Percentiles rank a stretch among this genome's conserved stretches.
Conservation (phyloP, 2,329 filamentous ascomycete genomes). For the Ophiocordyceps camponoti-floridani region DNA sequence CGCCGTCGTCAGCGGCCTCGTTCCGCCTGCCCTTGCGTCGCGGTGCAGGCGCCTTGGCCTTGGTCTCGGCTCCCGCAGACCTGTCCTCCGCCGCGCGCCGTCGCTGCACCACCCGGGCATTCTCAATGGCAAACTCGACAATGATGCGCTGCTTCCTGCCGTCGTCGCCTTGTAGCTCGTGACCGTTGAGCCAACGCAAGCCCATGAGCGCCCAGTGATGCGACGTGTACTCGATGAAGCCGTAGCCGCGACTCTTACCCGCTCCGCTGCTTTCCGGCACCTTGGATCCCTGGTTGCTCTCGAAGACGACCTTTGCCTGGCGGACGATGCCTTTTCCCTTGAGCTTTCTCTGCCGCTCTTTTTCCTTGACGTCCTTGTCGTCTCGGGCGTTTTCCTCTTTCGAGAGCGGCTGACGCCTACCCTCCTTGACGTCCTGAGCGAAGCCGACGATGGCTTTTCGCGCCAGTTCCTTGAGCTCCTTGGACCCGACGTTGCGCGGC, state of each 20-base stretch:
- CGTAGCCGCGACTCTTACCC: constrained; percentile 79
- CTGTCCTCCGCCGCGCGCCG: constrained; percentile 26
- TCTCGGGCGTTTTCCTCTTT: constrained; percentile 75
- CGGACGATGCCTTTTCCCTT: constrained; percentile 77
- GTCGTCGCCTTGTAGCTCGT: constrained; percentile 34
- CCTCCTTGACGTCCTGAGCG: constrained; percentile 70
- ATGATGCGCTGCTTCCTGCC: constrained; percentile 82
- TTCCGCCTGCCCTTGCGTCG: background rate
- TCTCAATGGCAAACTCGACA: constrained; percentile 96
- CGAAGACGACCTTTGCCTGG: constrained; percentile 90
- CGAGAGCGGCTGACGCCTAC: constrained; percentile 60
- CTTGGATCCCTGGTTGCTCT: constrained; percentile 72
- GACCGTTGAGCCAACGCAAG: constrained; percentile 81
- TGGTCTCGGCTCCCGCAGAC: constrained; percentile 6
- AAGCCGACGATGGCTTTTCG: constrained; percentile 89
- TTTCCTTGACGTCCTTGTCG: constrained; percentile 60
- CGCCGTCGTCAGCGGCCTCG: constrained; percentile 5
- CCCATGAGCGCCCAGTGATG: constrained; percentile 93
- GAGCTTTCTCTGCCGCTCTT: constrained; percentile 60
- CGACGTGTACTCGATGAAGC: constrained; percentile 91
- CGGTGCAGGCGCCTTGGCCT: constrained; percentile 4
- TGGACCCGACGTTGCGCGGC: constrained; percentile 64
- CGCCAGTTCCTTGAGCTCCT: constrained; percentile 79
- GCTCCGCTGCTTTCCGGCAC: constrained; percentile 59
- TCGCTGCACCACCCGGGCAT: constrained; percentile 82